Evolutionary conservation across 2,329 filamentous ascomycete genomes (phyloP).

Genomic region (Ophiostoma australiae): DNA sequence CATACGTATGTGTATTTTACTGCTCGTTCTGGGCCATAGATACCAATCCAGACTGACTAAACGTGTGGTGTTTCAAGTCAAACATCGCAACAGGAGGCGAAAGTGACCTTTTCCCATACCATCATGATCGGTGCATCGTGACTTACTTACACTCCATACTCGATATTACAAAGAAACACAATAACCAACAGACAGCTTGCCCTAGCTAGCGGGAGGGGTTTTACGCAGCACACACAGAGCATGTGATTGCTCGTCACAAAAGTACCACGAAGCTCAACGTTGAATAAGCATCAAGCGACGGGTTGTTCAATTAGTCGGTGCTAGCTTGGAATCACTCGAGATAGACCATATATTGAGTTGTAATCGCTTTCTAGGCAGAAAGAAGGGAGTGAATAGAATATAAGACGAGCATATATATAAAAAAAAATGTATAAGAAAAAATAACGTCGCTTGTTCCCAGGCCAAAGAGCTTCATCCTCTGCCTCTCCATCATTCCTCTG

Average conservation of each 20-base stretch:
- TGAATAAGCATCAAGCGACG: neutral
- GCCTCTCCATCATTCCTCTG: neutral
- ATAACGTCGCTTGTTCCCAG: neutral
- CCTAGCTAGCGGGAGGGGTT: neutral
- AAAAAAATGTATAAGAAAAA: neutral
- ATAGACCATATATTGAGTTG: neutral
- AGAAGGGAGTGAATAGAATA: neutral
- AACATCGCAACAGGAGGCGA: constrained; percentile 3
- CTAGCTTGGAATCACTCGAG: neutral
- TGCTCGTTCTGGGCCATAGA: neutral
- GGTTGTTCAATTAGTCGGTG: neutral
- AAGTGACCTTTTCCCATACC: neutral
- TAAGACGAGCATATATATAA: neutral
- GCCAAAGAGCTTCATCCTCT: neutral
- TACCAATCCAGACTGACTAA: neutral
- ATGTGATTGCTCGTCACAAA: neutral
- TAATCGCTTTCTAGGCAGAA: neutral
- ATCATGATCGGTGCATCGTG: neutral
- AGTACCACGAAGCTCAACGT: neutral
- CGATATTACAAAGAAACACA: neutral
- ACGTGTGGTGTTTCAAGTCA: neutral
- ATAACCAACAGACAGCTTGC: neutral
- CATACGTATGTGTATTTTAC: neutral
- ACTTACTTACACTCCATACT: neutral
- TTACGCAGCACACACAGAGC: neutral